phyloP scores from a whole-genome alignment of 306 rosid genomes.

The Fragaria vesca region DNA sequence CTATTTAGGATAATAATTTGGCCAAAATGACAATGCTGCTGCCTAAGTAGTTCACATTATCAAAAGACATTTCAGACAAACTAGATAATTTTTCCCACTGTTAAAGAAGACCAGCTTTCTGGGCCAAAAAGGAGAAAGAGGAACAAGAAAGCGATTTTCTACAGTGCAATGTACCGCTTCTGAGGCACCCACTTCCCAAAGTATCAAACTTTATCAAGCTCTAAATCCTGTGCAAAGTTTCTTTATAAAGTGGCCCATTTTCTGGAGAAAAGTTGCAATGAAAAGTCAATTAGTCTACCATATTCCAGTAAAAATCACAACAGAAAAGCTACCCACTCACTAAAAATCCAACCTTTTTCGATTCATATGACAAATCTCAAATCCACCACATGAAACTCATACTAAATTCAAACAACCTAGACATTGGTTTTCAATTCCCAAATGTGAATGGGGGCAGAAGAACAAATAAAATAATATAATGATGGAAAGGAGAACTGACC shows the following conservation, averaged over 20 bases:
- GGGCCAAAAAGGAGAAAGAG: not conserved
- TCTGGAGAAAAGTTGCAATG: conserved; percentile 10
- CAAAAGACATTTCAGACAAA: not conserved
- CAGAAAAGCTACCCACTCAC: conserved; percentile 8
- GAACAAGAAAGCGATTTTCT: not conserved
- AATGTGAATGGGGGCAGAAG: conserved; percentile 3
- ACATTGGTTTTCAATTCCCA: not conserved
- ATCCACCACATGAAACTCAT: not conserved
- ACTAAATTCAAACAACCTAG: not conserved
- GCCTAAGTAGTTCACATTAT: conserved; percentile 1
- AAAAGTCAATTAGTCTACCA: not conserved
- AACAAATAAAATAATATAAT: not conserved
- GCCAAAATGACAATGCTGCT: conserved; percentile 4
- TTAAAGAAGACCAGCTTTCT: conserved; percentile 6
- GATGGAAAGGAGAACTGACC: conserved; percentile 55
- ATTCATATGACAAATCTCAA: conserved; percentile 1
- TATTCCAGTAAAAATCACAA: not conserved
- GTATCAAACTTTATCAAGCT: not conserved
- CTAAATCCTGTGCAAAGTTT: not conserved
- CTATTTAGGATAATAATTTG: not conserved
- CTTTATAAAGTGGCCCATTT: conserved; percentile 9
- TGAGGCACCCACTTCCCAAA: conserved; percentile 14
- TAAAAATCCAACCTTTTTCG: not conserved
- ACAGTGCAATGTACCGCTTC: not conserved
- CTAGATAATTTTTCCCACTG: not conserved